Evolutionary conservation across 352 stramenopile genomes (phyloP), one percentile per base, ranked within the genome.

Genomic region (Globisporangium viniferum): DNA sequence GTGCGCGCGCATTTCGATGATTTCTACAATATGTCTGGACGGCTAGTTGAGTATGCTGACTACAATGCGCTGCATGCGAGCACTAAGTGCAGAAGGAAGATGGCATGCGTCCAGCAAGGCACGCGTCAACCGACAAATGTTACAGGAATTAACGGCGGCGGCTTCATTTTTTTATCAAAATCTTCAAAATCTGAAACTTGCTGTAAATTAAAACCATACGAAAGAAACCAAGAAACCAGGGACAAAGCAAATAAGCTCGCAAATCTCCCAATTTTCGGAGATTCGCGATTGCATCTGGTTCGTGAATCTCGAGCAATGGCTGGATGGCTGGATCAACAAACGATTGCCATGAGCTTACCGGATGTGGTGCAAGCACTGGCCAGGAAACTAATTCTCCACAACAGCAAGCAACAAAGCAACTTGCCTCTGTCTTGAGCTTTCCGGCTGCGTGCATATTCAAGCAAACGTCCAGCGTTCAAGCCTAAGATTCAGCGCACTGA

Each of bases 211-310:
- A 41, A 48, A 20, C n/a, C 41, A n/a, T 49, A n/a, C 36, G 0
- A 44, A 15, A 44, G 9, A 15, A 44, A 12, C 15, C 24, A 15
- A 44, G 9, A 15, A 44, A 57, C 10, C 29, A 24, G 22, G 49
- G n/a, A 56, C n/a, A 57, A 20, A 57, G 22, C 22, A 57, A 57
- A 6, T 24, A 33, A 29, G 49, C 49, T 57, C 49, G 49, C 41
- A 49, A 49, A 49, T 49, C 41, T 49, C 36, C 36, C 9, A 5
- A 44, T 15, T 48, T 48, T 5, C 14, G 53, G 27, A 59, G 53
- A 59, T 59, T 59, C 53, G 5, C 3, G 5, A 36, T n/a, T 20
- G 53, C 53, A 59, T 59, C 53, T 59, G 53, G 53, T 59, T 59
- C 53, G 53, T 31, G 53, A 59, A 59, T 59, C 53, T 59, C 53